These are phyloP conservation scores for Isatis tinctoria DNA, from an alignment of 345 rosid genomes.

Conservation along the genomic window DNA sequence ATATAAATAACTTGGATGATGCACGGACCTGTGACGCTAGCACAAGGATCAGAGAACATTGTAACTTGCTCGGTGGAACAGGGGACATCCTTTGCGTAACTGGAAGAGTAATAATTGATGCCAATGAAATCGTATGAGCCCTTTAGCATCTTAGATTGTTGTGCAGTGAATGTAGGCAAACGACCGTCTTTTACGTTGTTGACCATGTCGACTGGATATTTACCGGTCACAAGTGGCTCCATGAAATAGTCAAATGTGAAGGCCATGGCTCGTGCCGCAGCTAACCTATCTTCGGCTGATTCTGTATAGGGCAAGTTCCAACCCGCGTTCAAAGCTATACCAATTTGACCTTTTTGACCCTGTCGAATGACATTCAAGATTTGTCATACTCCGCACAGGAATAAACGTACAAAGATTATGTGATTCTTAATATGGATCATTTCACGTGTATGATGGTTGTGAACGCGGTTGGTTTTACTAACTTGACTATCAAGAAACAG, in stretches of 20 bases:
- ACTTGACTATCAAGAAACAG: constrained; percentile 18
- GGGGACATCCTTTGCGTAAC: constrained; percentile 34
- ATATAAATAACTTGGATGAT: neutral
- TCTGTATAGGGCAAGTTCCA: constrained; percentile 45
- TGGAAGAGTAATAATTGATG: constrained; percentile 49
- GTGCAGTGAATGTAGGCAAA: constrained; percentile 44
- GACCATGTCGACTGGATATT: constrained; percentile 43
- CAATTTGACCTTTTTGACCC: constrained; percentile 45
- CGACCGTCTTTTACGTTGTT: constrained; percentile 40
- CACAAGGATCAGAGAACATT: constrained; percentile 41
- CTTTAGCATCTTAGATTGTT: constrained; percentile 48
- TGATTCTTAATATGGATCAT: neutral
- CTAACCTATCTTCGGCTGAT: constrained; percentile 23
- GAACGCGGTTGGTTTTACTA: neutral
- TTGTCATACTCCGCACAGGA: neutral
- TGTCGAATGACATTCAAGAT: neutral
- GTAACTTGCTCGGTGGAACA: constrained; percentile 19
- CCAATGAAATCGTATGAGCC: constrained; percentile 58
- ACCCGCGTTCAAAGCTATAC: constrained; percentile 32
- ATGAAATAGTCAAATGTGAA: constrained; percentile 49
- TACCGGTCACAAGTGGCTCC: constrained; percentile 48
- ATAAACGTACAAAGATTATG: neutral
- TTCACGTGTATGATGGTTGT: neutral
- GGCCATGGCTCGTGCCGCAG: constrained; percentile 41
- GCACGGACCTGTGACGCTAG: constrained; percentile 31